phyloP scores from a whole-genome alignment of 2,329 filamentous ascomycete species.

The Parascedosporium putredinis region DNA sequence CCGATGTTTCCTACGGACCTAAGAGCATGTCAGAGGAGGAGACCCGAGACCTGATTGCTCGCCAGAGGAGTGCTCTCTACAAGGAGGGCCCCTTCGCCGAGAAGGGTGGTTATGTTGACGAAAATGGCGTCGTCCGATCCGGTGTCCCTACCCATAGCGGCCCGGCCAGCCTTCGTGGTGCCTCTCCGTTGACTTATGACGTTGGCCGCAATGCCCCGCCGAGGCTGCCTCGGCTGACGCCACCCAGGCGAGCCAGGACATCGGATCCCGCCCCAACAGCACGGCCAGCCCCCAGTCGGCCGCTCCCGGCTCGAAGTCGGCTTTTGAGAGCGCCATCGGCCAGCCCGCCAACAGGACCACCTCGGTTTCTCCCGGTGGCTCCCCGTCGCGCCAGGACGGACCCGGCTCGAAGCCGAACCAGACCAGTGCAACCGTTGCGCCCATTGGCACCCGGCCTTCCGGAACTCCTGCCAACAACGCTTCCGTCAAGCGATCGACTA shows the following conservation, averaged over 20 bases:
- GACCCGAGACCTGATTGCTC: slow-evolving; percentile 88
- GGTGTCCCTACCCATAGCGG: slow-evolving; percentile 57
- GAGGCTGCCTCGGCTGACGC: slow-evolving; percentile 28
- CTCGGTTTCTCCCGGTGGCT: slow-evolving; percentile 72
- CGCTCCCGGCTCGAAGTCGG: slow-evolving; percentile 42
- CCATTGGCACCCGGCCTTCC: slow-evolving; percentile 82
- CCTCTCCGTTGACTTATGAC: slow-evolving; percentile 67
- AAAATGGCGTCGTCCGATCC: slow-evolving; percentile 51
- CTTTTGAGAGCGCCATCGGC: slow-evolving; percentile 46
- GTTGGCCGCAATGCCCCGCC: slow-evolving; percentile 30
- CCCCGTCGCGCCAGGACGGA: slow-evolving; percentile 61
- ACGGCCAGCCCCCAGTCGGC: slow-evolving; percentile 73
- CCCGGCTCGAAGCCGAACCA: slow-evolving; percentile 43
- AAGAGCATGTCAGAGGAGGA: slow-evolving; percentile 95
- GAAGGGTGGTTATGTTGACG: slow-evolving; percentile 56
- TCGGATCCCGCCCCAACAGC: slow-evolving; percentile 56
- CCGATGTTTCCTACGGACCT: slow-evolving; percentile 29
- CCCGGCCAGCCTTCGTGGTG: slow-evolving; percentile 56
- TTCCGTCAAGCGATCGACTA: slow-evolving; percentile 68
- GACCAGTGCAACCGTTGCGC: slow-evolving; percentile 61
- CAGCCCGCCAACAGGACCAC: slow-evolving; percentile 69
- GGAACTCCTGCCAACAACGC: slow-evolving; percentile 41
- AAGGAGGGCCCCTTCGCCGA: slow-evolving; percentile 65
- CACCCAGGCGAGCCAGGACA: slow-evolving; percentile 30
- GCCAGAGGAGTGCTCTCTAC: slow-evolving; percentile 90